phyloP scores from a whole-genome alignment of 1,284 basidiomycete genomes.

The Coriolopsis trogii region DNA sequence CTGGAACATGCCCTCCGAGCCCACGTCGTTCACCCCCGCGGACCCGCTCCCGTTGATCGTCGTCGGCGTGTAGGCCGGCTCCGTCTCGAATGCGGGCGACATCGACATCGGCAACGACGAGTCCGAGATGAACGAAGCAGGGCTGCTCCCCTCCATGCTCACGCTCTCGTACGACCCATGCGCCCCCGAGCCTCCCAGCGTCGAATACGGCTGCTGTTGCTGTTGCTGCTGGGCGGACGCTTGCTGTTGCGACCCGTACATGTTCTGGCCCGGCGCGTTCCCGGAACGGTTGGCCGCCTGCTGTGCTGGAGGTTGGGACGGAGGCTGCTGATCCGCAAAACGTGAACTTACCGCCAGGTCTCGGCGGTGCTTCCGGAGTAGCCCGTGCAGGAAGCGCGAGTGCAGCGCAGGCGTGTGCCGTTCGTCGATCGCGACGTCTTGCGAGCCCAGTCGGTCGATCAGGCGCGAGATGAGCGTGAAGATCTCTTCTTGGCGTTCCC shows the following conservation, averaged over 20 bases:
- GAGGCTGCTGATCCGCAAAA: conserved; percentile 33
- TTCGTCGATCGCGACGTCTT: conserved; percentile 81
- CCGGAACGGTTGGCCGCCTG: neutral
- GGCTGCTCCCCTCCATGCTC: conserved; percentile 16
- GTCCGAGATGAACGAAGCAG: conserved; percentile 22
- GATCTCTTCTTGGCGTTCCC: conserved; percentile 67
- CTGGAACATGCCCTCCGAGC: conserved; percentile 22
- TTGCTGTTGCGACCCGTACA: too few species aligned
- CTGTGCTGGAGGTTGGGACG: conserved; percentile 21
- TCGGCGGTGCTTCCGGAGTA: conserved; percentile 67
- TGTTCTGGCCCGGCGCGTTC: neutral
- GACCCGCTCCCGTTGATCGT: too few species aligned
- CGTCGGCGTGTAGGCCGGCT: conserved; percentile 27
- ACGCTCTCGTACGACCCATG: conserved; percentile 16
- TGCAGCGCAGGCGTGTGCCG: conserved; percentile 81
- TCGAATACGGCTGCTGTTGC: neutral
- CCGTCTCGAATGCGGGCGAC: conserved; percentile 28
- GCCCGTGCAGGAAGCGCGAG: conserved; percentile 73
- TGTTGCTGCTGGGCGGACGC: neutral
- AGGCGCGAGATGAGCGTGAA: conserved; percentile 71
- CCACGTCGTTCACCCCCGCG: conserved; percentile 21
- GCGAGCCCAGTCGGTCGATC: conserved; percentile 70
- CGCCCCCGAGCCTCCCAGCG: neutral
- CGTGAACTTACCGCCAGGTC: conserved; percentile 57
- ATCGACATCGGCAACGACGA: conserved; percentile 17